Evolutionary conservation across 768 basidiomycete genomes (phyloP).

Genomic region (Paxillus ammoniavirescens): DNA sequence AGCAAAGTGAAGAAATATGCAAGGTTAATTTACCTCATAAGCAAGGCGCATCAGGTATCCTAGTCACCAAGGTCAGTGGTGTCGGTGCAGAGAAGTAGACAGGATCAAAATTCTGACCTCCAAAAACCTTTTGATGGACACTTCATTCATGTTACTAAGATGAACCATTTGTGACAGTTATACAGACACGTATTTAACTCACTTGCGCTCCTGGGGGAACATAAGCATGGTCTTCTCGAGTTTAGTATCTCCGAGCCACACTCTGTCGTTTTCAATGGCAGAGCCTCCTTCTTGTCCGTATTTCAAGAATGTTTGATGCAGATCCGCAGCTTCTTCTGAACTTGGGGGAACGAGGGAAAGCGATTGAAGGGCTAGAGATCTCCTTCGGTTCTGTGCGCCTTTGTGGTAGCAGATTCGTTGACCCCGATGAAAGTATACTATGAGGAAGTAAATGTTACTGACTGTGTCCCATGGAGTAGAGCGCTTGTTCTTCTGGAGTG

Average conservation of each 20-base stretch:
- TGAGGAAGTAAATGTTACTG: conserved; percentile 11
- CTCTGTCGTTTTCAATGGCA: conserved; percentile 39
- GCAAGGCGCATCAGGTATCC: conserved; percentile 64
- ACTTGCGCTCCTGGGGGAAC: conserved; percentile 88
- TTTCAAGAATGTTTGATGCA: conserved; percentile 69
- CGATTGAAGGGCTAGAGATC: conserved; percentile 52
- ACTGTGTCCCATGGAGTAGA: conserved; percentile 72
- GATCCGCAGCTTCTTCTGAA: conserved; percentile 60
- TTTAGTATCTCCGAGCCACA: conserved; percentile 74
- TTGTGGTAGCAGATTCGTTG: not conserved
- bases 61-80: conserved; percentile 10
- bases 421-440: not conserved
- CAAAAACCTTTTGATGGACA: conserved; percentile 82
- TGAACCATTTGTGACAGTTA: not conserved
- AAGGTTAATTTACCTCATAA: conserved; percentile 50
- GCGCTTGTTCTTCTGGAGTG: conserved; percentile 59
- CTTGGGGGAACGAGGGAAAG: conserved; percentile 73
- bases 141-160: conserved; percentile 31
- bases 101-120: conserved; percentile 42
- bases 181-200: conserved; percentile 22
- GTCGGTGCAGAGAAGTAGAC: not conserved
- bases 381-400: conserved; percentile 65
- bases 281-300: conserved; percentile 45
- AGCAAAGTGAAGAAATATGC: not conserved
- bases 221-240: conserved; percentile 71